phyloP scores from a whole-genome alignment of 1,284 basidiomycete species.

The Papiliotrema nemorosa region DNA sequence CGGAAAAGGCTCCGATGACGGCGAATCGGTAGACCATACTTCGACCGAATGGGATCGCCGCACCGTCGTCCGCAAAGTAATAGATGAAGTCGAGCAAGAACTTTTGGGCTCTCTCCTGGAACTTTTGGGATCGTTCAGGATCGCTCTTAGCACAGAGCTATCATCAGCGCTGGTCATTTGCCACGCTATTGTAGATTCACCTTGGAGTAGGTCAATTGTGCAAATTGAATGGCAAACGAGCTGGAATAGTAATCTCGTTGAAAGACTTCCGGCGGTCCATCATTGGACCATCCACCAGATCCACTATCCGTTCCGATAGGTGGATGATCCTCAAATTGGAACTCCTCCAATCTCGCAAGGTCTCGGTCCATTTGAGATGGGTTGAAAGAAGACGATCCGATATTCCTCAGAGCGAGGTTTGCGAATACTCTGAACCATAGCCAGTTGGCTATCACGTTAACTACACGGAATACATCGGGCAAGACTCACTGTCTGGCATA shows the following conservation, averaged over 20 bases:
- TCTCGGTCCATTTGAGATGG: slow-evolving; percentile 64
- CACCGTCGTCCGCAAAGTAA: slow-evolving; percentile 63
- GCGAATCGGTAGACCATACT: slow-evolving; percentile 74
- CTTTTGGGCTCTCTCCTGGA: slow-evolving; percentile 59
- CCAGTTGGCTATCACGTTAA: slow-evolving; percentile 61
- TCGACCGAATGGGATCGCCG: slow-evolving; percentile 70
- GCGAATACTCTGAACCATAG: slow-evolving; percentile 76
- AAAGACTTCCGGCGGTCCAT: slow-evolving; percentile 71
- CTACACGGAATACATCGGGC: slow-evolving; percentile 53
- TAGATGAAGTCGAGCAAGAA: slow-evolving; percentile 69
- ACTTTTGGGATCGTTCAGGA: slow-evolving; percentile 62
- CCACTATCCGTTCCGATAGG: slow-evolving; percentile 47
- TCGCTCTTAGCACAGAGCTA: slow-evolving; percentile 60
- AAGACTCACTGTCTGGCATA: slow-evolving; percentile 49
- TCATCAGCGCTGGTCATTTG: slow-evolving; percentile 6
- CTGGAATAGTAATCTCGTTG: slow-evolving; percentile 76
- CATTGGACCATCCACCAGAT: slow-evolving; percentile 63
- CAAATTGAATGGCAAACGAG: slow-evolving; percentile 72
- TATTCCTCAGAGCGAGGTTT: slow-evolving; percentile 66
- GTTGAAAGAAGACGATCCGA: slow-evolving; percentile 60
- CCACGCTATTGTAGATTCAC: slow-evolving; percentile 16
- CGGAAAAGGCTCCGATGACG: slow-evolving; percentile 72
- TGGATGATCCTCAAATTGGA: slow-evolving; percentile 58
- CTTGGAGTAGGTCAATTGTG: slow-evolving; percentile 68
- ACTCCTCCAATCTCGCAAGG: slow-evolving; percentile 71